Evolutionary conservation across 345 rosid genomes (phyloP).

Genomic region (Aegle marmelos): DNA sequence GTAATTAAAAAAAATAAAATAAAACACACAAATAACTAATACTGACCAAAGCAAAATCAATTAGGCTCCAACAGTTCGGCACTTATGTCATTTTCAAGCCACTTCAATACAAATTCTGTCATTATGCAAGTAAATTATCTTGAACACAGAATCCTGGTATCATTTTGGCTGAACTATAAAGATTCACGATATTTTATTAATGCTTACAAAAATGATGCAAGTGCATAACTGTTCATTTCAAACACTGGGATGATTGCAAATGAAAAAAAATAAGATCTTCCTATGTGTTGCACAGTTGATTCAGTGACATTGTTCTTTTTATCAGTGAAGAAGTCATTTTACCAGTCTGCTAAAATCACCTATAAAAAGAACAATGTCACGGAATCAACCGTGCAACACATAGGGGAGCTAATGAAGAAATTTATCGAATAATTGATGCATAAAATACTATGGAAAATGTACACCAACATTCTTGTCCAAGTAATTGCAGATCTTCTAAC

Average conservation of each 20-base stretch:
- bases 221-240: neutral
- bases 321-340: neutral
- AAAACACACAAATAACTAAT: too few relatives aligned
- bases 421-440: neutral
- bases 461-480: neutral
- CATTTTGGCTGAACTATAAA: neutral
- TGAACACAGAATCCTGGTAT: neutral
- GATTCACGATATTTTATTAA: neutral
- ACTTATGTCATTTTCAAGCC: neutral
- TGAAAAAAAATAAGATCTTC: neutral
- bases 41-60: neutral
- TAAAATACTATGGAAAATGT: neutral
- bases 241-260: neutral
- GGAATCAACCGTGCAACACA: neutral
- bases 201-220: conserved; percentile 7
- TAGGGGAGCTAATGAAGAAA: neutral
- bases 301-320: neutral
- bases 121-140: neutral
- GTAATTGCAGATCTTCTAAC: neutral
- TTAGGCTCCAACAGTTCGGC: neutral
- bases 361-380: neutral
- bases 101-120: neutral
- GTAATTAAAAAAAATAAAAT: too few relatives aligned
- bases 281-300: neutral
- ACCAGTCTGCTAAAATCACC: neutral